Conservation (phyloP, 2,329 filamentous ascomycete species). For the Chalaropsis ovoidea region DNA sequence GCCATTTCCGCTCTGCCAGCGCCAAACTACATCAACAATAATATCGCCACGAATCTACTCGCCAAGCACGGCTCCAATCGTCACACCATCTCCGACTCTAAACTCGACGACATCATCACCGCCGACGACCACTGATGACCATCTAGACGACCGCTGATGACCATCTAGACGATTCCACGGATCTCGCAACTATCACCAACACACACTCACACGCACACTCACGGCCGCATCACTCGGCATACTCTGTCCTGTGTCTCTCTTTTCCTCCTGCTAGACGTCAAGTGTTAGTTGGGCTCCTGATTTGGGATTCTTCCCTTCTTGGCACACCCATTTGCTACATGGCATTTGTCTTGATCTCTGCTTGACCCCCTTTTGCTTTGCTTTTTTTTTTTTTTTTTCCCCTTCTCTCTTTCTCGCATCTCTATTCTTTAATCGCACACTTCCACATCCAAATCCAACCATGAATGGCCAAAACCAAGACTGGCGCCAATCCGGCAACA, state of each 20-base stretch:
- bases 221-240: neutral
- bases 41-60: too few species aligned
- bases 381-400: neutral
- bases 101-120: neutral
- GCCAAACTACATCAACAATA: too few species aligned
- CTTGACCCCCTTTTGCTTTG: constrained; percentile 6
- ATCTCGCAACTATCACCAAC: neutral
- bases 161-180: neutral
- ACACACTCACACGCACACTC: neutral
- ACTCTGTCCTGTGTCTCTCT: neutral
- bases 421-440: constrained; percentile 19
- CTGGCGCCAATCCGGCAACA: constrained; percentile 24
- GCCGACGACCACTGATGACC: neutral
- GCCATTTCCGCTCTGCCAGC: neutral
- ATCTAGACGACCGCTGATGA: neutral
- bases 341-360: constrained; percentile 27
- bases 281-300: neutral
- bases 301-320: constrained; percentile 8
- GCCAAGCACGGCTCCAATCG: too few species aligned
- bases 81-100: neutral
- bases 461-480: constrained; percentile 21
- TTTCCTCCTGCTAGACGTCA: constrained; percentile 9
- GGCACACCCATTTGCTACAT: constrained; percentile 1
- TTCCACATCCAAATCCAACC: constrained; percentile 9
- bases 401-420: neutral